Conservation (phyloP, 2,329 filamentous ascomycete genomes). For the Claviceps sp. region DNA sequence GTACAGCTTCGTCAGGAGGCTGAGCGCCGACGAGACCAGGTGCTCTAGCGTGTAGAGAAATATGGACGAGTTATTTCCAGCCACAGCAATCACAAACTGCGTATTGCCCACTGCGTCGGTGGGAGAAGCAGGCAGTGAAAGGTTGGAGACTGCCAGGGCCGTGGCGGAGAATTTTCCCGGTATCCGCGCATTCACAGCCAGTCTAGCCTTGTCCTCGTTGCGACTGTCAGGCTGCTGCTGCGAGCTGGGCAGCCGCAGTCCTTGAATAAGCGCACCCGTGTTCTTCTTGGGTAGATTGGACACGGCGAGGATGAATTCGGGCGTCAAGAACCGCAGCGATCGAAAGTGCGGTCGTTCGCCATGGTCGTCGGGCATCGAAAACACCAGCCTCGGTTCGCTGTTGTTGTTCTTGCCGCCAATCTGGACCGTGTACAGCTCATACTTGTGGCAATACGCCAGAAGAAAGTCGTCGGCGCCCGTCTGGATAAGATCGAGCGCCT, state of each 20-base stretch:
- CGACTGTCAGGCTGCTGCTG: constrained; percentile 8
- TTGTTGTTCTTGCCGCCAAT: constrained; percentile 35
- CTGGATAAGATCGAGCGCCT: constrained; percentile 57
- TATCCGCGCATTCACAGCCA: constrained; percentile 43
- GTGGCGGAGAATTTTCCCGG: constrained; percentile 59
- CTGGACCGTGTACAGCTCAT: constrained; percentile 57
- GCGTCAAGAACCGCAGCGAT: constrained; percentile 44
- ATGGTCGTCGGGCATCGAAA: constrained; percentile 38
- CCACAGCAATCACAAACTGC: constrained; percentile 71
- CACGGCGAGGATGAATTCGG: constrained; percentile 43
- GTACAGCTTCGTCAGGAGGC: constrained; percentile 38
- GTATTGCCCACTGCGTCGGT: constrained; percentile 44
- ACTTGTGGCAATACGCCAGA: constrained; percentile 66
- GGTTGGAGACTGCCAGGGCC: constrained; percentile 61
- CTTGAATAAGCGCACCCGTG: constrained; percentile 39
- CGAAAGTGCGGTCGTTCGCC: constrained; percentile 38
- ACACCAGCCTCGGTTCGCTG: constrained; percentile 40
- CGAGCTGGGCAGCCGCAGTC: constrained; percentile 36
- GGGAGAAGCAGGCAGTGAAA: constrained; percentile 42
- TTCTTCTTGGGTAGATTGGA: constrained; percentile 46
- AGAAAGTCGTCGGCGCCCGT: constrained; percentile 49
- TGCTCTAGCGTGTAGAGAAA: constrained; percentile 68
- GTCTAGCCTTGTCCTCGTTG: constrained; percentile 24
- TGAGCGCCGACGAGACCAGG: constrained; percentile 29
- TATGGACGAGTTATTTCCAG: constrained; percentile 67